Evolutionary conservation across 2,329 filamentous ascomycete genomes (phyloP).

Genomic region (Arachnopeziza araneosa): DNA sequence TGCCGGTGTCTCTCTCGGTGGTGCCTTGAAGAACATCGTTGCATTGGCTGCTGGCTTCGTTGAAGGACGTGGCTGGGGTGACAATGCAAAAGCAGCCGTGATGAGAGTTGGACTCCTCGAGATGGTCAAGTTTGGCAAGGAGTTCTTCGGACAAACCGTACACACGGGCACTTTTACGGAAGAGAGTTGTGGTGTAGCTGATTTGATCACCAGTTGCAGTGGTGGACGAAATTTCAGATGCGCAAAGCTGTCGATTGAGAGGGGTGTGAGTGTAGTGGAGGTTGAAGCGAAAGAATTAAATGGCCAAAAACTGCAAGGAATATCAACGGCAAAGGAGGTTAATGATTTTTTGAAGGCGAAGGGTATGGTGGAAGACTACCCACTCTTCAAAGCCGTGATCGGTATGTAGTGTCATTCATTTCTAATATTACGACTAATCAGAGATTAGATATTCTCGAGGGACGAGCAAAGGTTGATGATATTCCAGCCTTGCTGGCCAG

Average conservation of each 20-base stretch:
- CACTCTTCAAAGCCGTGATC: slow-evolving; percentile 85
- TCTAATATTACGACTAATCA: not conserved
- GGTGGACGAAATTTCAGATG: slow-evolving; percentile 93
- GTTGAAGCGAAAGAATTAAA: slow-evolving; percentile 88
- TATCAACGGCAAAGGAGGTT: slow-evolving; percentile 85
- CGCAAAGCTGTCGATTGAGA: slow-evolving; percentile 79
- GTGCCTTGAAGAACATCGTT: slow-evolving; percentile 95
- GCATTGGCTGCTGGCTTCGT: slow-evolving; percentile 93
- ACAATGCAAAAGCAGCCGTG: slow-evolving; percentile 97
- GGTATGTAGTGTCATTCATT: slow-evolving; percentile 20
- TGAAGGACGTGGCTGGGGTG: slow-evolving; percentile 92
- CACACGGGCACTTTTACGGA: slow-evolving; percentile 89
- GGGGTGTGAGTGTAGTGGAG: slow-evolving; percentile 74
- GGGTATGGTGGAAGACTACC: slow-evolving; percentile 76
- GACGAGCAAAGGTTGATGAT: slow-evolving; percentile 2
- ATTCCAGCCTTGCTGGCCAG: slow-evolving; percentile 3
- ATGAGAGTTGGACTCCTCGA: slow-evolving; percentile 95
- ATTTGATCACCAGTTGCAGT: slow-evolving; percentile 89
- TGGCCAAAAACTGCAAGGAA: slow-evolving; percentile 95
- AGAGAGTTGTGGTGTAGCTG: slow-evolving; percentile 89
- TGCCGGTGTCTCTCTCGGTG: slow-evolving; percentile 91
- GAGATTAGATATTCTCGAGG: slow-evolving; percentile 55
- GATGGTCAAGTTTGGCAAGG: slow-evolving; percentile 92
- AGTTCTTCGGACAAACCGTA: slow-evolving; percentile 83
- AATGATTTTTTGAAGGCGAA: slow-evolving; percentile 79